phyloP scores from a whole-genome alignment of 2,329 filamentous ascomycete species.

The Westerdykella ornata region DNA sequence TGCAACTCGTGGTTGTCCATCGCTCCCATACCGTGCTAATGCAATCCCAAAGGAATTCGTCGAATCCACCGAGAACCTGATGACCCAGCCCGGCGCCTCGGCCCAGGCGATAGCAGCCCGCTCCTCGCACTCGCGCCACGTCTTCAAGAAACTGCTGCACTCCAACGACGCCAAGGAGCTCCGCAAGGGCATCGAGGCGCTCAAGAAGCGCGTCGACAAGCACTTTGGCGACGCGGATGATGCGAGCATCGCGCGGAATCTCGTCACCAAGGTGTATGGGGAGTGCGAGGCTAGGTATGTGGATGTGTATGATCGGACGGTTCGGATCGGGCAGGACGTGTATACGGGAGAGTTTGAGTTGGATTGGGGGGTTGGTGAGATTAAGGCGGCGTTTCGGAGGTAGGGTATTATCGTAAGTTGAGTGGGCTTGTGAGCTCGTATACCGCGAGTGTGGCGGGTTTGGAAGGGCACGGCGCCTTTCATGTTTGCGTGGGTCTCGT shows the following conservation, averaged over 20 bases:
- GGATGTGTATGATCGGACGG: conserved; percentile 46
- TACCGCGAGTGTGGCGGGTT: no score
- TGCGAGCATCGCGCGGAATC: conserved; percentile 53
- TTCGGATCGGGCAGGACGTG: conserved; percentile 38
- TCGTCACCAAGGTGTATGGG: conserved; percentile 55
- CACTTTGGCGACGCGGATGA: conserved; percentile 91
- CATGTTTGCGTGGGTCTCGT: no score
- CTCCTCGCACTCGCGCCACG: conserved; percentile 71
- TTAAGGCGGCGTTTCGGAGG: conserved; percentile 25
- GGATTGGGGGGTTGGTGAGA: conserved; percentile 30
- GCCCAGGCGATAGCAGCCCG: conserved; percentile 63
- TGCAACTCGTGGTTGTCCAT: background rate
- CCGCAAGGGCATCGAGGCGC: conserved; percentile 78
- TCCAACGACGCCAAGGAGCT: conserved; percentile 79
- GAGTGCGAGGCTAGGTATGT: conserved; percentile 55
- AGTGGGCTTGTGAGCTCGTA: no score
- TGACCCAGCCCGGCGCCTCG: conserved; percentile 50
- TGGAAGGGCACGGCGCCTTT: no score
- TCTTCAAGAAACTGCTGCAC: conserved; percentile 80
- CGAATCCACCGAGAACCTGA: conserved; percentile 73
- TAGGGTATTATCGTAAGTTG: background rate
- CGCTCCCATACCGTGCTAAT: conserved; percentile 7
- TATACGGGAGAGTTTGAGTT: conserved; percentile 44
- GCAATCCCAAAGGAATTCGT: conserved; percentile 62
- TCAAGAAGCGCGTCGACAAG: conserved; percentile 91